Evolutionary conservation across 108 stramenopile genomes (phyloP), one percentile per base, ranked within the genome.

Genomic region (Asterionellopsis glacialis): DNA sequence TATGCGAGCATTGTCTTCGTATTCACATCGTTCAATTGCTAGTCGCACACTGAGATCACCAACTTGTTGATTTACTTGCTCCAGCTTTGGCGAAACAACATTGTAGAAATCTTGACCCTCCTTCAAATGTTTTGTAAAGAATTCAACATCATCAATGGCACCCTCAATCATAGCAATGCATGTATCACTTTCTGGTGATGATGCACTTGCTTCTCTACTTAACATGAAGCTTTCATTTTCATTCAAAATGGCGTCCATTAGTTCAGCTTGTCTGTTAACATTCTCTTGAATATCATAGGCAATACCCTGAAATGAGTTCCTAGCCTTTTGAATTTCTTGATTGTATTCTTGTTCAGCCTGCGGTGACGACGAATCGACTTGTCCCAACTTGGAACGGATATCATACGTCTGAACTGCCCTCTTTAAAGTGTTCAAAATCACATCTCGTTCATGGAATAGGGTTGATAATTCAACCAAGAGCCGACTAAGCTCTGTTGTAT

Each of bases 21-120:
- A 79, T 43, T 83, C 82, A 14, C 68, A 64, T 12, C 82, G 77
- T 41, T 83, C 82, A 0, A 79, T 68, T n/a, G 82, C 52, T 7
- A 83, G 41, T 54, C 68, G 45, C 0, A 74, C 67, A 11, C 59
- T 65, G 22, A 67, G 55, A 63, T 83, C 77, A 6, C 55, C 74
- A 23, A 79, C 77, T 64, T 73, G 71, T 7, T 58, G 55, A 21
- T 65, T 51, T 38, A 79, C 52, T 48, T 69, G 57, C 5, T 76
- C 64, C 28, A 83, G 52, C 51, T 77, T 83, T 44, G 77, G 77
- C 44, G 70, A 63, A 43, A 83, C 55, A 21, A 59, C 52, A 21
- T 73, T 52, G 61, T 83, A 83, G 55, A 82, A 83, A 19, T 41
- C 53, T 33, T 76, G 69, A 3, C 82, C 82, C 54, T 83, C 77